Evolutionary conservation across 2,329 filamentous ascomycete genomes (phyloP).

Genomic region (Phialophora macrospora): DNA sequence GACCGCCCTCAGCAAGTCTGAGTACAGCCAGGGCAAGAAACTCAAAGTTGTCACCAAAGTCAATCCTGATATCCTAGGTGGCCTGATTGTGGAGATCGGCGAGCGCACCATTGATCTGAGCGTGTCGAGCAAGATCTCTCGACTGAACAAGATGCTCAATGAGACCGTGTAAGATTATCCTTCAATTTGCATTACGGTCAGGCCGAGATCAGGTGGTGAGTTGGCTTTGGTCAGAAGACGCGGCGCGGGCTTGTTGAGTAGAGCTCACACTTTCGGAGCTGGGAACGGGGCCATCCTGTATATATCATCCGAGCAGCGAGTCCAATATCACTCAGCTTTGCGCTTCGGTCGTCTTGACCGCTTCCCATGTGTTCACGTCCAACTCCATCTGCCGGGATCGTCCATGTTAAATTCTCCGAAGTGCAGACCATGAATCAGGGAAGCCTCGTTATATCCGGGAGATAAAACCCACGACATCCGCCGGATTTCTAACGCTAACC

Average conservation of each 20-base stretch:
- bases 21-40: slow-evolving; percentile 92
- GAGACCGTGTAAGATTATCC: slow-evolving; percentile 78
- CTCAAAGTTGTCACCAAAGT: slow-evolving; percentile 96
- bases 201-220: background rate
- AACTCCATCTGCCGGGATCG: background rate
- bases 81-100: slow-evolving; percentile 92
- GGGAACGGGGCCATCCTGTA: background rate
- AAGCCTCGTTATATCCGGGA: background rate
- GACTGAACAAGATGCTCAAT: slow-evolving; percentile 99
- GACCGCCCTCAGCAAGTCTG: slow-evolving; percentile 83
- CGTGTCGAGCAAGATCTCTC: slow-evolving; percentile 91
- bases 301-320: slow-evolving; percentile 6
- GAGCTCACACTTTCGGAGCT: background rate
- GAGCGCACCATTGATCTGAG: slow-evolving; percentile 98
- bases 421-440: background rate
- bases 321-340: slow-evolving; percentile 5
- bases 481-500: background rate
- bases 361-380: background rate
- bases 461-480: background rate
- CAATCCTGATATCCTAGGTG: slow-evolving; percentile 92
- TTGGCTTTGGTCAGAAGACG: slow-evolving; percentile 3
- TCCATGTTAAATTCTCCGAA: background rate
- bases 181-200: background rate
- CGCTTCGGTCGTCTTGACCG: background rate
- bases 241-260: background rate